Evolutionary conservation across 352 stramenopile genomes (phyloP), one percentile per base, ranked within the genome.

Genomic region (Phytopythium boreale): DNA sequence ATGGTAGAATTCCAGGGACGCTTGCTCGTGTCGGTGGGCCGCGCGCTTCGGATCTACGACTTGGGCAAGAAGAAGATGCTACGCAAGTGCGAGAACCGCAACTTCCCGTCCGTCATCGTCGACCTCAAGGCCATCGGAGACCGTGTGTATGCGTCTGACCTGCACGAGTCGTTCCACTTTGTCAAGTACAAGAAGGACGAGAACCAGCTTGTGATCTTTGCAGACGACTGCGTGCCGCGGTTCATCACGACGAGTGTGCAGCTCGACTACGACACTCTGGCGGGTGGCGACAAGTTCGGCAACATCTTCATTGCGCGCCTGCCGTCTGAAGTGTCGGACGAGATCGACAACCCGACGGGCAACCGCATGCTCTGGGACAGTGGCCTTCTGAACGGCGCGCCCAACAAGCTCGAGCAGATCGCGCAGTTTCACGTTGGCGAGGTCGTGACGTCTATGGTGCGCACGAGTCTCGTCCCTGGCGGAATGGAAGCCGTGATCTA

Each of bases 31-130:
- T 98, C 97, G 20, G 89, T 99, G n/a, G 98, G 97, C 11, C 88
- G 87, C 46, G 91, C 82, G 27, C 76, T 99, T 0, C 89, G 97
- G 31, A 94, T 99, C n/a, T 99, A 99, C 79, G 97, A 99, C 67
- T 80, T 99, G 51, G 98, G 98, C 61, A 99, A 99, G 83, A 98
- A 97, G 50, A 99, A 99, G 70, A 86, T 99, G 69, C 75, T 99
- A 34, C 95, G 97, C 71, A 99, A 99, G 84, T 99, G 97, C 66
- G 97, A 99, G 79, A 97, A 97, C 65, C 92, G 91, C 64, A 93
- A 90, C 34, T 97, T 98, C 65, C 90, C 93, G 34, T 95, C 92
- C 0, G 89, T 96, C 68, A 75, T 99, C n/a, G 92, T 97, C 50
- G 95, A 93, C 15, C 70, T 99, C 19, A 97, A 98, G 76, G 86